Evolutionary conservation across 2,329 filamentous ascomycete species (phyloP).

Genomic region (Phaeosphaeriaceae sp.): DNA sequence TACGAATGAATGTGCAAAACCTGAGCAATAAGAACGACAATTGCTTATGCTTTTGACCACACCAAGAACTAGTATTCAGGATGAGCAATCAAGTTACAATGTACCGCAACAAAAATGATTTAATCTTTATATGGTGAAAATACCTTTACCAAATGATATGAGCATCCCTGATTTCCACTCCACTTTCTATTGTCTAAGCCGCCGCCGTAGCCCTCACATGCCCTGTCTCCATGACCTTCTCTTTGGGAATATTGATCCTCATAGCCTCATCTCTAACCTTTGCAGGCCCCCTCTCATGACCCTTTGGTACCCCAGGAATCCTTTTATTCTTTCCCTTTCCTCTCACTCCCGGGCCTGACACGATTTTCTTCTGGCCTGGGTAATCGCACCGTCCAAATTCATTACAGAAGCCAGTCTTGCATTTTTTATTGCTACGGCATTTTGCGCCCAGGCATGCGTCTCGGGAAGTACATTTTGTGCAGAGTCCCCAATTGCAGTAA

Average conservation of each 20-base stretch:
- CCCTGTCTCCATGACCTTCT: constrained; percentile 31
- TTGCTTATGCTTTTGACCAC: no score
- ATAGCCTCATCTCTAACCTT: constrained; percentile 41
- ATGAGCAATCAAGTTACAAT: no score
- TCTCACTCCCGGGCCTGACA: constrained; percentile 28
- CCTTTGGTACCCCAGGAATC: constrained; percentile 27
- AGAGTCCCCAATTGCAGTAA: constrained; percentile 39
- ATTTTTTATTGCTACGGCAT: constrained; percentile 36
- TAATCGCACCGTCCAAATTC: constrained; percentile 38
- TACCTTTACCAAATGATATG: no score
- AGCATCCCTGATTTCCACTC: background rate
- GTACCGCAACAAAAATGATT: no score
- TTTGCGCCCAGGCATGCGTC: constrained; percentile 33
- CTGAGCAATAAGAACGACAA: no score
- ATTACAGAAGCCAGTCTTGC: constrained; percentile 44
- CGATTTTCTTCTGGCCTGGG: constrained; percentile 23
- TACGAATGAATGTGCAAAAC: no score
- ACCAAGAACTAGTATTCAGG: no score
- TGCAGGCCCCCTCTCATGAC: constrained; percentile 33
- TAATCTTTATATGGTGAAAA: no score
- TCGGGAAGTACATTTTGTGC: constrained; percentile 21
- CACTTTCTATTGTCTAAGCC: background rate
- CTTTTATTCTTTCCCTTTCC: constrained; percentile 21
- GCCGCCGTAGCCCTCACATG: background rate
- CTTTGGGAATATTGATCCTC: constrained; percentile 32